phyloP scores from a whole-genome alignment of 352 stramenopile species.

The Globisporangium canariense region DNA sequence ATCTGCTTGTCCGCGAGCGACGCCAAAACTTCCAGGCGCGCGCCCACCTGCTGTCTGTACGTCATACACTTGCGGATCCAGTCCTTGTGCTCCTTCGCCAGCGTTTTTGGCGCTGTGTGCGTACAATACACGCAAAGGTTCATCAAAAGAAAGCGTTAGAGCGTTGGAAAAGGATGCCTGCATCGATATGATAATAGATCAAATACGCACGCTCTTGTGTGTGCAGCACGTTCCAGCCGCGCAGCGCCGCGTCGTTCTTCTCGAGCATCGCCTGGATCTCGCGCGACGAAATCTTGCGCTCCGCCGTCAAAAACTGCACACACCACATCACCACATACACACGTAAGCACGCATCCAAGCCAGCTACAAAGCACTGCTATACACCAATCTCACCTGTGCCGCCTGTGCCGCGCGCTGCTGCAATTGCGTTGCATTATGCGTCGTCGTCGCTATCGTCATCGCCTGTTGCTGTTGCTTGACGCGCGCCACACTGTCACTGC shows the following conservation, averaged over 20 bases:
- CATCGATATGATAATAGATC: background rate
- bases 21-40: constrained; percentile 66
- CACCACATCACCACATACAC: constrained; percentile 2
- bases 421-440: constrained; percentile 17
- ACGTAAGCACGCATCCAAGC: background rate
- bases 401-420: constrained; percentile 61
- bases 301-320: constrained; percentile 28
- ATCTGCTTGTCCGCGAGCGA: constrained; percentile 82
- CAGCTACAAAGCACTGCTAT: no score
- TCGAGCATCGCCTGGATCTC: constrained; percentile 85
- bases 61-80: constrained; percentile 64
- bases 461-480: constrained; percentile 2
- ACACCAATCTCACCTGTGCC: constrained; percentile 31
- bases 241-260: constrained; percentile 79
- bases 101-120: constrained; percentile 42
- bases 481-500: background rate
- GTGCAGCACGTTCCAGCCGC: constrained; percentile 68
- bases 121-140: background rate
- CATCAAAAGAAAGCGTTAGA: background rate
- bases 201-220: constrained; percentile 64
- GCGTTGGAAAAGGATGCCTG: background rate
- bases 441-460: background rate
- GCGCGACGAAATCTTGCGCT: constrained; percentile 48
- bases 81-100: constrained; percentile 59
- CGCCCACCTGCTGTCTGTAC: constrained; percentile 68